Evolutionary conservation across 2,329 filamentous ascomycete genomes (phyloP), one percentile per base, ranked within the genome.

Genomic region (Dichotomopilus funicola): DNA sequence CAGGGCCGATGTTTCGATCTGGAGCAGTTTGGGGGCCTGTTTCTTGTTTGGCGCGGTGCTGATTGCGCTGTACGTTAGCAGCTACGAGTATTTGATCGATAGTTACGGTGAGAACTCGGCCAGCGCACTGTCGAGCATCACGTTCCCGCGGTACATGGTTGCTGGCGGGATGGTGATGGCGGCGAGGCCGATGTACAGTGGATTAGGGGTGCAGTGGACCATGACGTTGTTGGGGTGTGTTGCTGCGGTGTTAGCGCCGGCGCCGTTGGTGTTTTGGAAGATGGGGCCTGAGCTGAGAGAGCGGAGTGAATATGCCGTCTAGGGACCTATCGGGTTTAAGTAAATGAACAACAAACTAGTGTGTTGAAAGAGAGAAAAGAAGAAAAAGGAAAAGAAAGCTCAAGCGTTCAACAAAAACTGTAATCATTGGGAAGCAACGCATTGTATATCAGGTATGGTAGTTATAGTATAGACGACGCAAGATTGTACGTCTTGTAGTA

Each of bases 21-120:
- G 78, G 78, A 75, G 73, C 13, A 75, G 76, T 0, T 70, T 82
- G 3, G 65, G 67, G 1, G 78, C 78, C 1, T 77, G 72, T n/a
- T 72, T 75, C 0, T 59, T 80, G 0, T 80, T 82, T 61, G 79
- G 79, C 5, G 75, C 74, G 58, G 77, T 76, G 1, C 71, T 76
- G 35, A 71, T 77, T 8, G 72, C 71, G 47, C 69, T 80, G 9
- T 80, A 79, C 65, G 75, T 79, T 57, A 73, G 70, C 51, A 73
- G 69, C 42, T 80, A 80, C 54, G 75, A 79, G 69, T 83, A 83
- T 62, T 76, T 83, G 51, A 82, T 83, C 55, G 79, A 83, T 60
- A 72, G 71, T 8, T 83, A 82, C 61, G 76, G 77, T 44, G 71
- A 71, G 6, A 80, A 79, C 58, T 73, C 78, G 0, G 79, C 66